phyloP scores from a whole-genome alignment of 108 stramenopile genomes.

The Nitzschia sp. region DNA sequence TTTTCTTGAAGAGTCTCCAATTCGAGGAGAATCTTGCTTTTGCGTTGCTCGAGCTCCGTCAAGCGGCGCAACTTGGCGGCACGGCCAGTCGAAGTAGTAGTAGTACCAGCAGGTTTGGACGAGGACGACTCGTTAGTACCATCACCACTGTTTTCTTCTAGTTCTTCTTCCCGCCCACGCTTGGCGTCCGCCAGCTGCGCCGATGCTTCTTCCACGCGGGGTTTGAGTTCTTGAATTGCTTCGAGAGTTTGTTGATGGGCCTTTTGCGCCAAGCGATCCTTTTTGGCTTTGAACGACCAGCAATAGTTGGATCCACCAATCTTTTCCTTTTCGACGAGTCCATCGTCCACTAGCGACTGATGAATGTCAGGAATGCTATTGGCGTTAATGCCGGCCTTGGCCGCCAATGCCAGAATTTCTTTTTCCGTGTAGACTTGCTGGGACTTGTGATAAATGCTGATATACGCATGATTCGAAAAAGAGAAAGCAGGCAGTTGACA shows the following conservation, averaged over 20 bases:
- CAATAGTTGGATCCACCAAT: slow-evolving; percentile 92
- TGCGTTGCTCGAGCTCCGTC: slow-evolving; percentile 49
- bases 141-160: slow-evolving; percentile 20
- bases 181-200: slow-evolving; percentile 81
- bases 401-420: slow-evolving; percentile 75
- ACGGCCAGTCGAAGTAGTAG: slow-evolving; percentile 26
- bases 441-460: slow-evolving; percentile 70
- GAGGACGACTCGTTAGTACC: too few species aligned
- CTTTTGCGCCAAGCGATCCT: slow-evolving; percentile 68
- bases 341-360: slow-evolving; percentile 80
- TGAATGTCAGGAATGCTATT: slow-evolving; percentile 78
- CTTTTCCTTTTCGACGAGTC: slow-evolving; percentile 88
- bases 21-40: slow-evolving; percentile 39
- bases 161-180: slow-evolving; percentile 75
- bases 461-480: not conserved
- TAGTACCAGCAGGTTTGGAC: too few species aligned
- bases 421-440: slow-evolving; percentile 91
- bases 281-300: slow-evolving; percentile 91
- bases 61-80: slow-evolving; percentile 67
- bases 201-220: slow-evolving; percentile 54
- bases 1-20: slow-evolving; percentile 80
- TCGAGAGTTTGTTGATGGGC: slow-evolving; percentile 56
- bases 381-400: slow-evolving; percentile 86
- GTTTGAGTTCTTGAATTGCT: slow-evolving; percentile 51
- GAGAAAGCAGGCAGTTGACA: not conserved